Percentiles rank a stretch among this genome's conserved stretches.
phyloP scores from a whole-genome alignment of 257 asterid species.

The Orobanche coerulescens region DNA sequence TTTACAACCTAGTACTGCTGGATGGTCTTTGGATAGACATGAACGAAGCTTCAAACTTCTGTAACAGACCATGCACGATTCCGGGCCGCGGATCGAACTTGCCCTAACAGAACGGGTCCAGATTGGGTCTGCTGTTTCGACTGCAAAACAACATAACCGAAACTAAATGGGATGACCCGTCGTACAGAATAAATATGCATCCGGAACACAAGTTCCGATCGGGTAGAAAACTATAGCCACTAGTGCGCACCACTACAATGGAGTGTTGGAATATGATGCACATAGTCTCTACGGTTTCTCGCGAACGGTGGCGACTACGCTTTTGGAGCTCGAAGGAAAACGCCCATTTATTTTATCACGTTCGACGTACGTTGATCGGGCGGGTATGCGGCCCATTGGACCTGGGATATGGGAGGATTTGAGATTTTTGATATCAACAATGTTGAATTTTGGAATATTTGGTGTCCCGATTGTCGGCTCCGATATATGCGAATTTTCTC shows the following conservation, averaged over 20 bases:
- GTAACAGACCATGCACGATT: slow-evolving; percentile 67
- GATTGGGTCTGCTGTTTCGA: slow-evolving; percentile 90
- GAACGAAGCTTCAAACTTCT: slow-evolving; percentile 91
- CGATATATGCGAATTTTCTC: slow-evolving; percentile 92
- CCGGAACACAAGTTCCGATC: slow-evolving; percentile 59
- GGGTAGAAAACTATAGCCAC: slow-evolving; percentile 93
- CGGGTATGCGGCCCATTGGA: slow-evolving; percentile 84
- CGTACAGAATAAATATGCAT: slow-evolving; percentile 88
- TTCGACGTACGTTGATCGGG: slow-evolving; percentile 79
- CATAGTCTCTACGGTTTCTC: slow-evolving; percentile 87
- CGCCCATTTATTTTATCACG: slow-evolving; percentile 83
- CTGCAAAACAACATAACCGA: slow-evolving; percentile 70
- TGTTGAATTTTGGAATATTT: slow-evolving; percentile 77
- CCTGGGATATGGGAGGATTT: slow-evolving; percentile 92
- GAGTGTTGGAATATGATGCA: slow-evolving; percentile 84
- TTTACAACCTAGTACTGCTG: slow-evolving; percentile 79
- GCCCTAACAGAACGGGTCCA: slow-evolving; percentile 81
- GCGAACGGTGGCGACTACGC: slow-evolving; percentile 72
- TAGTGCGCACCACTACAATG: slow-evolving; percentile 71
- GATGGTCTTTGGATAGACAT: slow-evolving; percentile 96
- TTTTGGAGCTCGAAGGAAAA: slow-evolving; percentile 59
- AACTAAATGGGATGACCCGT: slow-evolving; percentile 92
- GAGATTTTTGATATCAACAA: slow-evolving; percentile 67
- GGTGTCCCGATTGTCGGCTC: slow-evolving; percentile 98
- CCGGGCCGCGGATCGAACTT: slow-evolving; percentile 48